Base-by-base conservation (phyloP, 306 rosid species). In the Aeschynomene evenia region DNA sequence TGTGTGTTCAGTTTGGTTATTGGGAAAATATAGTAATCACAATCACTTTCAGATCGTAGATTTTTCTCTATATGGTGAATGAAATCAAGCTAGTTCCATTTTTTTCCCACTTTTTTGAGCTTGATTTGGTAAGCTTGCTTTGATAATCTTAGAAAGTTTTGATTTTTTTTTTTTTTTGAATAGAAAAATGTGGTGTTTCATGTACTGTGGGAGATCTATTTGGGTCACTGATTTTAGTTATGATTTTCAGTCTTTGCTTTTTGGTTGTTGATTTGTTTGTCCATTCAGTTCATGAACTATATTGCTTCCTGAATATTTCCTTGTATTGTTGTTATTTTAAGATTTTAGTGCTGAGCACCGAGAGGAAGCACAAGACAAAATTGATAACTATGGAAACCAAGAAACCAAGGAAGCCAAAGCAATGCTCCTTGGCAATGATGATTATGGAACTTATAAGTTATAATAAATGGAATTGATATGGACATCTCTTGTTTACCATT, bases 391-490 rank as follows among this genome's bases (percentile, higher is more conserved):
- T 34, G 10, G 88, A 85, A 67, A 90, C 85, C 18, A 93, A 88
- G 66, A 93, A 85, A 73, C 89, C 96, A 15, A 78, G 90, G 82
- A 90, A 88, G 77, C 83, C 90, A 0, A 93, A 88, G 56, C 81
- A 81, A 72, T 74, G 66, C 78, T 42, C 73, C 87, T 0, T 88
- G 74, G 71, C 91, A 84, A 20, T 86, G 91, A 20, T 81, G 82
- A 89, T 85, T 48, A 79, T 87, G 83, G 97, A 87, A 43, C 75
- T 93, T 68, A 90, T n/a, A n/a, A n/a, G n/a, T n/a, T n/a, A n/a
- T 85, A 9, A 93, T 93, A 24, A 93, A 88, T 37, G 98, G 98
- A 60, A 79, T 93, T 58, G 89, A 81, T 45, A 86, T 92, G 96
- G 98, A 92, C 57, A 86, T 93, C 71, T 90, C 98, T 20, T 82